Conservation (phyloP, 169 alveolate species). For the Plasmodium billcollinsi region DNA sequence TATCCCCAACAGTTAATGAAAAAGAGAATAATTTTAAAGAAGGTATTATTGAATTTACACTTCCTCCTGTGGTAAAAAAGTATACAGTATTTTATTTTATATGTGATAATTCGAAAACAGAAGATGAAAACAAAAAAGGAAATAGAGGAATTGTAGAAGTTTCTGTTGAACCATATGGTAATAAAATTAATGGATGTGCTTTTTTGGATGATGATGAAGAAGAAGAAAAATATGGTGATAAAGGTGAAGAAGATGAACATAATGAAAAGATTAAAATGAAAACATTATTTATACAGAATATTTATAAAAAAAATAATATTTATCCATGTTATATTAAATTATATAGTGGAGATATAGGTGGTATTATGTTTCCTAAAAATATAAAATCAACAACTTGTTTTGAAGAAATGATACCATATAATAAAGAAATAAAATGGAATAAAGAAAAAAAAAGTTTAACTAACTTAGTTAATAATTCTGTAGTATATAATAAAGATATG, state of each 20-base stretch:
- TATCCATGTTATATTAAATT: slow-evolving; percentile 47
- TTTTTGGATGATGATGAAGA: slow-evolving; percentile 9
- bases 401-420: slow-evolving; percentile 32
- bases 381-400: slow-evolving; percentile 42
- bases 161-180: slow-evolving; percentile 40
- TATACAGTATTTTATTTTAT: slow-evolving; percentile 15
- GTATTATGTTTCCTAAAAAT: slow-evolving; percentile 34
- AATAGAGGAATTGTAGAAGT: slow-evolving; percentile 40
- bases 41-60: slow-evolving; percentile 28
- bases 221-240: neutral
- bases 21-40: slow-evolving; percentile 22
- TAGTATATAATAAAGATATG: slow-evolving; percentile 40
- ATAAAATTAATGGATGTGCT: slow-evolving; percentile 35
- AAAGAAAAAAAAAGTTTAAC: slow-evolving; percentile 18
- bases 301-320: neutral
- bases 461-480: slow-evolving; percentile 16
- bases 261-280: neutral
- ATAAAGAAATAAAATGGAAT: slow-evolving; percentile 10
- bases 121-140: slow-evolving; percentile 12
- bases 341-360: slow-evolving; percentile 63
- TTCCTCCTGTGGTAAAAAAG: slow-evolving; percentile 32
- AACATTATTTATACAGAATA: neutral
- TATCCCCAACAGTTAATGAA: slow-evolving; percentile 5
- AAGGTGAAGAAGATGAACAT: neutral
- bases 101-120: slow-evolving; percentile 34